These are phyloP conservation scores for Scenedesmus sp. DNA, from an alignment of 163 green algal genomes.

Conservation along the genomic window DNA sequence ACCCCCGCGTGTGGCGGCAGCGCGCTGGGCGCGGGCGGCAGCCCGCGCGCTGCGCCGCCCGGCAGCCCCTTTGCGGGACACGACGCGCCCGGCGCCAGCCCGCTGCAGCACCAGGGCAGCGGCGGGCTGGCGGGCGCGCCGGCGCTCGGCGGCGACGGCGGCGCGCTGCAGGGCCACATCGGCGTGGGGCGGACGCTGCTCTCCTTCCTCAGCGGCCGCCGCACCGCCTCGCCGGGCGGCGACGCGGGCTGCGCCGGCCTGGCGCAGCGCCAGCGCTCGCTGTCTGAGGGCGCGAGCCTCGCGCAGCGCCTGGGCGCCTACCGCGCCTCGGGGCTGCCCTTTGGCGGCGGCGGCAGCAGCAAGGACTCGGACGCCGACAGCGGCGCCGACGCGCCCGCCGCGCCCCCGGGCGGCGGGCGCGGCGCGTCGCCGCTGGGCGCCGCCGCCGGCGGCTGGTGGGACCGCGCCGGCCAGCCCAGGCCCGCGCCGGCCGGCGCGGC, in stretches of 20 bases:
- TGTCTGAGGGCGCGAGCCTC: constrained; percentile 25
- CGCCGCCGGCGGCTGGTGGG: too few species aligned
- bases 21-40: too few species aligned
- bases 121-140: too few species aligned
- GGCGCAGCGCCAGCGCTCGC: constrained; percentile 20
- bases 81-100: not conserved
- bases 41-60: not conserved
- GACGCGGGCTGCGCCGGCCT: not conserved
- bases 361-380: not conserved
- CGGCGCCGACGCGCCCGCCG: too few species aligned
- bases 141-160: too few species aligned
- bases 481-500: too few species aligned
- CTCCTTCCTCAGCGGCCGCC: constrained; percentile 19
- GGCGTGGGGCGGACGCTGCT: constrained; percentile 1
- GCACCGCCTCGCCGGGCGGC: not conserved
- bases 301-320: constrained; percentile 12
- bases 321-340: not conserved
- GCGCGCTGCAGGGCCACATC: too few species aligned
- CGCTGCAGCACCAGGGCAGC: not conserved
- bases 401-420: too few species aligned
- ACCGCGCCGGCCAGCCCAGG: too few species aligned
- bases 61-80: not conserved
- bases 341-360: not conserved
- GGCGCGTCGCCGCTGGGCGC: too few species aligned
- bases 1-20: not conserved